Evolutionary conservation across 2,329 filamentous ascomycete genomes (phyloP).

Genomic region (Colletotrichum gloeosporioides): DNA sequence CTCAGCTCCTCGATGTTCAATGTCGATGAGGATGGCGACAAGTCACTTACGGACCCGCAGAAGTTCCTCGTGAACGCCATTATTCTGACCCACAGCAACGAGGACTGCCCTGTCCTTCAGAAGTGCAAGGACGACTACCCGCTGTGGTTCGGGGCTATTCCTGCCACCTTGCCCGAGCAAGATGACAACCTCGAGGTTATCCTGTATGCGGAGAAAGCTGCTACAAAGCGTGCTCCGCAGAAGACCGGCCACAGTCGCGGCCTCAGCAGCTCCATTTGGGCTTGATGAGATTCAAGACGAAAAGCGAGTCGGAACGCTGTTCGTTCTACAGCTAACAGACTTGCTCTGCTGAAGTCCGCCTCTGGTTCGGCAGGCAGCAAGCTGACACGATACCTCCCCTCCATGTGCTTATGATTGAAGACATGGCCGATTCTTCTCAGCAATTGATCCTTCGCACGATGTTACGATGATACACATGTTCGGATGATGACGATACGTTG

Average conservation of each 20-base stretch:
- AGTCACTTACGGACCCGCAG: background rate
- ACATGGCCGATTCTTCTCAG: background rate
- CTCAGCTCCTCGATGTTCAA: background rate
- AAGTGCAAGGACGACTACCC: background rate
- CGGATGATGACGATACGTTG: background rate
- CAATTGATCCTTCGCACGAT: background rate
- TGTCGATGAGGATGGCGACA: background rate
- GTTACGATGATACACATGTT: background rate
- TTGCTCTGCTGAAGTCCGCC: background rate
- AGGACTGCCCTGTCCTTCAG: slow-evolving; percentile 6
- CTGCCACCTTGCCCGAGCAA: background rate
- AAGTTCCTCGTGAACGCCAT: slow-evolving; percentile 11
- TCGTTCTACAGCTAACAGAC: background rate
- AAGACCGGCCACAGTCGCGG: background rate
- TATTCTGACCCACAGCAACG: background rate
- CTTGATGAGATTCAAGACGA: background rate
- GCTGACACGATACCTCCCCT: background rate
- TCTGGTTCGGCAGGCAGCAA: background rate
- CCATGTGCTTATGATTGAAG: background rate
- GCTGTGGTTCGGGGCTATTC: slow-evolving; percentile 3
- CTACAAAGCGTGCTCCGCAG: background rate
- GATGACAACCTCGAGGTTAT: background rate
- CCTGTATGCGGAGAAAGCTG: background rate
- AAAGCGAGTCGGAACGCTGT: background rate
- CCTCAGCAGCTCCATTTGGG: slow-evolving; percentile 3